Evolutionary conservation across 2,329 filamentous ascomycete species (phyloP), one percentile per base, ranked within the genome.

Genomic region (Pestalotiopsis sp.): DNA sequence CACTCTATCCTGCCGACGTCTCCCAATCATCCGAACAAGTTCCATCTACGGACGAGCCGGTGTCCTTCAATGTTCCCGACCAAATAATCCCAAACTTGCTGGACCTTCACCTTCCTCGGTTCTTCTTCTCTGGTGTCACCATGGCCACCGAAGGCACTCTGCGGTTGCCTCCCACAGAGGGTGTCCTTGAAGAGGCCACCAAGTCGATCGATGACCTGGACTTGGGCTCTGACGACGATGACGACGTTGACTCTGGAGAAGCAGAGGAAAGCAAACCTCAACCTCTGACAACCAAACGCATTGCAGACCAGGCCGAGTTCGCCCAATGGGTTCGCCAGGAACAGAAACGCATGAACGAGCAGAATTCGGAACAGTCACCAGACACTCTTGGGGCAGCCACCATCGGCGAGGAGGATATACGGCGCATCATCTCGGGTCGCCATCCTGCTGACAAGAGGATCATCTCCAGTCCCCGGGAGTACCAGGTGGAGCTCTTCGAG

Each of bases 401-500:
- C 3, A 41, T 12, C 14, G 25, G 20, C 25, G 36, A 36, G 23
- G 61, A n/a, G 17, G 39, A 45, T 57, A 39, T 56, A 38, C 6
- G 27, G 5, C 12, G 36, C 41, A 52, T 66, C 12, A 23, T 66
- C 13, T 64, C 64, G 3, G 36, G 49, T n/a, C 20, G 49, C 4
- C 76, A 80, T 13, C 79, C 77, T 63, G 81, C 82, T 49, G 80
- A 77, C 62, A 78, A 80, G 25, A 83, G 81, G 45, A 93, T 94
- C 66, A 94, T 96, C 69, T 87, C 90, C 12, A 92, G 90, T 66
- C 93, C 95, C 0, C 87, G 95, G 63, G 94, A 97, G 75, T 99
- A 98, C 76, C 96, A 99, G 78, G 83, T 93, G 13, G 95, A 98
- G 77, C 86, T 99, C 0, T 98, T 96, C 75, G 93, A 98, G 78